Conservation (phyloP, 768 basidiomycete species). For the Phaeolepiota aurea region DNA sequence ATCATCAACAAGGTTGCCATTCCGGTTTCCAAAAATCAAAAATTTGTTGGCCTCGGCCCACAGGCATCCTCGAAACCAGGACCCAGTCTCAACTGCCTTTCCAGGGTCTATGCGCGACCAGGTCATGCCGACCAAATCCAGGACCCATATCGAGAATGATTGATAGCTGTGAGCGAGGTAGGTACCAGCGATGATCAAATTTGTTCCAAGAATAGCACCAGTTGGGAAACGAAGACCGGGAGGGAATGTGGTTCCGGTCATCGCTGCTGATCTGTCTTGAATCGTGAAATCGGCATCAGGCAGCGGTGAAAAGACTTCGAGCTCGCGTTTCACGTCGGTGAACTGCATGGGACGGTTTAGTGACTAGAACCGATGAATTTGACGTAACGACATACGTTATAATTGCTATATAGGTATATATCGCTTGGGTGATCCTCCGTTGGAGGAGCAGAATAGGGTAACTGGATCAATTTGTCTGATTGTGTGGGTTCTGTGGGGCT, state of each 20-base stretch:
- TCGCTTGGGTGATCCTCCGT: constrained; percentile 75
- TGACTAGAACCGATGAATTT: too few relatives aligned
- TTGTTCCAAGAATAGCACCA: constrained; percentile 83
- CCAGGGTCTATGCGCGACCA: constrained; percentile 90
- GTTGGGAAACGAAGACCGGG: constrained; percentile 96
- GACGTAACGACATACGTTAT: constrained; percentile 53
- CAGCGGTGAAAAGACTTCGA: constrained; percentile 83
- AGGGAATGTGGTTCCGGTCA: constrained; percentile 78
- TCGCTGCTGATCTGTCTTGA: constrained; percentile 70
- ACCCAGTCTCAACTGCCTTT: constrained; percentile 76
- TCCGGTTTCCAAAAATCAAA: constrained; percentile 84
- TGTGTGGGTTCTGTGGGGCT: constrained; percentile 19
- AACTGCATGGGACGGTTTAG: too few relatives aligned
- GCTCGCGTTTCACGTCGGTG: constrained; percentile 90
- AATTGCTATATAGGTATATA: constrained; percentile 91
- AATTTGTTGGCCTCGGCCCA: constrained; percentile 83
- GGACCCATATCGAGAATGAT: constrained; percentile 94
- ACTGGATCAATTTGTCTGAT: constrained; percentile 57
- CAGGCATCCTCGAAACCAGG: constrained; percentile 90
- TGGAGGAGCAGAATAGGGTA: constrained; percentile 70
- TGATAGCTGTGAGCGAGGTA: constrained; percentile 93
- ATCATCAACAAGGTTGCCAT: constrained; percentile 84
- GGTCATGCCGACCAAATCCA: constrained; percentile 74
- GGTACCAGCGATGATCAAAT: constrained; percentile 91
- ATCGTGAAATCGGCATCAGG: constrained; percentile 71